Evolutionary conservation across 2,329 filamentous ascomycete genomes (phyloP).

Genomic region (Boeremia lycopersici): DNA sequence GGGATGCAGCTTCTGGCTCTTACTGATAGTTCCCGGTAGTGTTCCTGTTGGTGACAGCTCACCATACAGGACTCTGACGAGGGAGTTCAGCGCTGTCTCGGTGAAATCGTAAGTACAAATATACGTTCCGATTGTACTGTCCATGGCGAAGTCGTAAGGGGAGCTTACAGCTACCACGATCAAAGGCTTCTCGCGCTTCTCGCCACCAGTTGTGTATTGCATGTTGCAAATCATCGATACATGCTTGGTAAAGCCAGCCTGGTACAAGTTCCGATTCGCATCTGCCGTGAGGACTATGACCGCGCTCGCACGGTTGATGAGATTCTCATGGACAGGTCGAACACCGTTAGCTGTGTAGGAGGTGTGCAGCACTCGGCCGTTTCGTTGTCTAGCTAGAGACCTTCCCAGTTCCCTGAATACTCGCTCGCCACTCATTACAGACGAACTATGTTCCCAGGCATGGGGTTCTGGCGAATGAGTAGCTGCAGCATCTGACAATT

Average conservation of each 20-base stretch:
- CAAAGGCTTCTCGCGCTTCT: constrained; percentile 78
- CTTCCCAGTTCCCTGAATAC: constrained; percentile 90
- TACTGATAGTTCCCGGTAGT: constrained; percentile 75
- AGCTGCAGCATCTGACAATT: constrained; percentile 66
- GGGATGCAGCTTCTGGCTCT: constrained; percentile 84
- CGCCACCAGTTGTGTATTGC: constrained; percentile 71
- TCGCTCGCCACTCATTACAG: constrained; percentile 87
- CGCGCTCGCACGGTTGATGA: constrained; percentile 85
- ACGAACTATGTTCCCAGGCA: constrained; percentile 62
- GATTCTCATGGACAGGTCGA: constrained; percentile 87
- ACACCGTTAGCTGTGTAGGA: constrained; percentile 95
- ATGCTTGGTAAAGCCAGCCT: constrained; percentile 93
- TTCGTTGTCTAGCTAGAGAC: constrained; percentile 82
- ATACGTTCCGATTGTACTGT: constrained; percentile 87
- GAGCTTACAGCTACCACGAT: constrained; percentile 93
- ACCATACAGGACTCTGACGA: constrained; percentile 84
- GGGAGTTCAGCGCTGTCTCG: constrained; percentile 83
- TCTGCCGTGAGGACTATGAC: constrained; percentile 93
- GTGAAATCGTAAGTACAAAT: constrained; percentile 97
- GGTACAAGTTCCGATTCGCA: constrained; percentile 91
- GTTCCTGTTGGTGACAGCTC: constrained; percentile 65
- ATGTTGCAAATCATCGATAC: constrained; percentile 94
- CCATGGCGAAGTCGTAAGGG: constrained; percentile 95
- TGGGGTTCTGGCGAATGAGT: constrained; percentile 60
- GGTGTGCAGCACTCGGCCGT: constrained; percentile 86